A percentile compares a stretch with the other conserved stretches of the same genome.
phyloP scores from a whole-genome alignment of 441 rosid genomes.

The Rhodomyrtus psidioides region DNA sequence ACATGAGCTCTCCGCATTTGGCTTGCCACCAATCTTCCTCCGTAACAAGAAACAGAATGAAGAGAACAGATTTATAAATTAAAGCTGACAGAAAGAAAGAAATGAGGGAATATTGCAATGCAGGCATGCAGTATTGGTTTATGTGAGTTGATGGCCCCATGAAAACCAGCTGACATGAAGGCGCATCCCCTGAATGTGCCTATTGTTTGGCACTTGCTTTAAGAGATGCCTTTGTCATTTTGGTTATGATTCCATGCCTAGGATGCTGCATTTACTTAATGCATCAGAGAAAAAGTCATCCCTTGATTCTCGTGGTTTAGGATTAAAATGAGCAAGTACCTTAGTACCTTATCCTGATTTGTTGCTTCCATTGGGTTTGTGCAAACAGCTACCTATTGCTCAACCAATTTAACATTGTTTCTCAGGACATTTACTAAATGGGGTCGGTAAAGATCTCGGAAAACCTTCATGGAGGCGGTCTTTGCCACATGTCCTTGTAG shows the following conservation, averaged over 20 bases:
- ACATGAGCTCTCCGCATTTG: neutral
- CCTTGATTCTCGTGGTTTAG: neutral
- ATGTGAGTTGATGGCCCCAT: neutral
- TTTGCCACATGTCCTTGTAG: conserved; percentile 57
- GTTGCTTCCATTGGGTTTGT: neutral
- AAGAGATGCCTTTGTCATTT: neutral
- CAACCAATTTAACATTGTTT: conserved; percentile 9
- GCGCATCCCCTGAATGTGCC: neutral
- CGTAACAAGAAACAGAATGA: neutral
- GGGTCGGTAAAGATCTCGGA: conserved; percentile 51
- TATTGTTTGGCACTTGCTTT: neutral
- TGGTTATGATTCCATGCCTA: neutral
- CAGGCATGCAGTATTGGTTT: neutral
- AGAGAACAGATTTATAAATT: neutral
- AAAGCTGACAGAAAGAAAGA: neutral
- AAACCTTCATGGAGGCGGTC: conserved; percentile 64
- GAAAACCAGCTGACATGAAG: neutral
- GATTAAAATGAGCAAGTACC: neutral
- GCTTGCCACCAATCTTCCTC: neutral
- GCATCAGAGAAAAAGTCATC: neutral
- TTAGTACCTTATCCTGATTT: neutral
- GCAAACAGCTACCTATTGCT: neutral
- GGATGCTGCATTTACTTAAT: neutral
- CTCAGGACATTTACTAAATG: conserved; percentile 43
- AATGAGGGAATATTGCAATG: neutral